These are phyloP conservation scores for Colletotrichum lini DNA, from an alignment of 2,329 filamentous ascomycete genomes.

Conservation along the genomic window DNA sequence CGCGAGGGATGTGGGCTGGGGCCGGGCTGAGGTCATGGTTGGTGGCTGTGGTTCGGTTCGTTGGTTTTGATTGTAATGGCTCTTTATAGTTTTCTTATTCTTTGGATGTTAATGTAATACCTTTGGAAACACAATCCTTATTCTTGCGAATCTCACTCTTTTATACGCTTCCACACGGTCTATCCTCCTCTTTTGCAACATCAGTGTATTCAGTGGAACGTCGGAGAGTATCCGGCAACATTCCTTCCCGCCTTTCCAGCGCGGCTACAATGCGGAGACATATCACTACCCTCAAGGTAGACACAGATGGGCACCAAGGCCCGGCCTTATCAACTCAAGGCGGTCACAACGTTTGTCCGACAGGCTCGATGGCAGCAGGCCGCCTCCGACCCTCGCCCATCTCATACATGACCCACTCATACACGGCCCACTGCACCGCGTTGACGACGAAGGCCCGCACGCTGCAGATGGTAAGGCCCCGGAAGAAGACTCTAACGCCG, in stretches of 20 bases:
- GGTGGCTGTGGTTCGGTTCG: not conserved
- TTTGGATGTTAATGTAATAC: not conserved
- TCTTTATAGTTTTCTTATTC: not conserved
- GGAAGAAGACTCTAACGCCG: conserved; percentile 76
- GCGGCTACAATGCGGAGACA: conserved; percentile 16
- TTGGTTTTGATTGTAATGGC: not conserved
- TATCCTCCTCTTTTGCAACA: not conserved
- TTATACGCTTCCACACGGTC: not conserved
- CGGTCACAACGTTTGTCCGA: conserved; percentile 40
- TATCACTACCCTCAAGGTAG: not conserved
- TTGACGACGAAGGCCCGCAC: conserved; percentile 92
- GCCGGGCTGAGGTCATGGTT: conserved; percentile 13
- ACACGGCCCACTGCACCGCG: conserved; percentile 92
- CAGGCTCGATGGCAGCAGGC: conserved; percentile 28
- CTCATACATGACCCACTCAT: conserved; percentile 87
- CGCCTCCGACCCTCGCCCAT: conserved; percentile 56
- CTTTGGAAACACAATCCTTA: not conserved
- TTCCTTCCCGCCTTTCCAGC: conserved; percentile 4
- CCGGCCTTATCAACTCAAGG: not conserved
- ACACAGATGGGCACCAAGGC: not conserved
- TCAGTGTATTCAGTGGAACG: not conserved
- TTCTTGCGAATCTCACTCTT: not conserved
- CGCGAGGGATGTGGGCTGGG: conserved; percentile 25
- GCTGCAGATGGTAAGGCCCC: conserved; percentile 85
- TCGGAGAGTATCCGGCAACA: conserved; percentile 39